Evolutionary conservation across 1,284 basidiomycete species (phyloP).

Genomic region (Ganoderma sp.): DNA sequence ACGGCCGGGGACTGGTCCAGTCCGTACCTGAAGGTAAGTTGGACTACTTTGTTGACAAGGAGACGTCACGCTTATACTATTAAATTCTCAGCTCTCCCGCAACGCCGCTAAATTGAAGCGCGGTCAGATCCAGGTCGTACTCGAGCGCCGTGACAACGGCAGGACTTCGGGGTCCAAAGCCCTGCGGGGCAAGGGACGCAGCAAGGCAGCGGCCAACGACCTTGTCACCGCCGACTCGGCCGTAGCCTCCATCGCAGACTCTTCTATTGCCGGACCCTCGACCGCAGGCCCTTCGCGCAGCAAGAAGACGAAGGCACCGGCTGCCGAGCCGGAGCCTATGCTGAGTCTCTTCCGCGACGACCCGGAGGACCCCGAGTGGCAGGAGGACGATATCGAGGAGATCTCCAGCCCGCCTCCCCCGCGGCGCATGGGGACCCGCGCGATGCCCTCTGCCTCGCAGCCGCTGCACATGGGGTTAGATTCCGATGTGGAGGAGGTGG

Average conservation of each 20-base stretch:
- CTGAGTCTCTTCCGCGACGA: constrained; percentile 28
- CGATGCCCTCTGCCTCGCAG: constrained; percentile 23
- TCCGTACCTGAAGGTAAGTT: constrained; percentile 44
- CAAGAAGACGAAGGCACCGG: constrained; percentile 7
- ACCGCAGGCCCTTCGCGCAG: constrained; percentile 5
- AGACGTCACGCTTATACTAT: background rate
- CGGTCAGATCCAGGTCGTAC: constrained; percentile 15
- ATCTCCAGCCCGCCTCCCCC: constrained; percentile 24
- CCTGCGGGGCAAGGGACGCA: constrained; percentile 16
- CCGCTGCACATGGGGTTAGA: constrained; percentile 10
- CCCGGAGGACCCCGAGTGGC: constrained; percentile 21
- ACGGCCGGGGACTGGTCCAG: constrained; percentile 35
- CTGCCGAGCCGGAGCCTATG: constrained; percentile 9
- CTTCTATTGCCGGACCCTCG: constrained; percentile 19
- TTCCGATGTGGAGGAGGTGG: constrained; percentile 30
- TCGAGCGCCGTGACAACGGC: constrained; percentile 22
- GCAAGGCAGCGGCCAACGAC: constrained; percentile 6
- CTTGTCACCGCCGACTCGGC: background rate
- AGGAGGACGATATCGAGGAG: constrained; percentile 29
- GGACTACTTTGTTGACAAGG: too few relatives aligned
- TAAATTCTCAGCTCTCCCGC: constrained; percentile 8
- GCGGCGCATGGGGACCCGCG: constrained; percentile 24
- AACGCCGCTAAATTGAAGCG: constrained; percentile 7
- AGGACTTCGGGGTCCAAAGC: background rate
- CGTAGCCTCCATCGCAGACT: background rate